Evolutionary conservation across 306 rosid genomes (phyloP), one percentile per base, ranked within the genome.

Genomic region (Urtica urens): DNA sequence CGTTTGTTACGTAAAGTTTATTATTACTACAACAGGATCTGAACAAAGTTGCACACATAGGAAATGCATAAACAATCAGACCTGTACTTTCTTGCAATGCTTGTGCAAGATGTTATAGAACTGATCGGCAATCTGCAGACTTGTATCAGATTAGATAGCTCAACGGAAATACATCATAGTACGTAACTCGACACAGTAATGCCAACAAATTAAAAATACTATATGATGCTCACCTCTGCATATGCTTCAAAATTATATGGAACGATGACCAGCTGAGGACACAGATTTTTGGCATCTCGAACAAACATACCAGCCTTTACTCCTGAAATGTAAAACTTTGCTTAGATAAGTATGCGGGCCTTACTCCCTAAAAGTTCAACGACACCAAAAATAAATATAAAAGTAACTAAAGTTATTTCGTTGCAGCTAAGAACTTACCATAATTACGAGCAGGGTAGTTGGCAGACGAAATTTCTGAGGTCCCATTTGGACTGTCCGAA

Each of bases 391-490:
- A 45, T 29, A 50, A 43, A 24, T 34, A 37, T 11, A 61, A 16
- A 53, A 55, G 31, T 30, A 27, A 47, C 27, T 17, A 44, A 58
- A 25, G 21, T 57, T 31, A 7, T 31, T 31, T 60, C 28, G 60
- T 58, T 44, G 62, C 34, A 43, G 50, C 10, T 50, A 53, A 68
- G 34, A 62, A 57, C 64, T 83, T 45, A 83, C 95, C 95, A 72
- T 78, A 85, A 64, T 69, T 65, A 51, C 97, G 86, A 58, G 97
- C 97, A 41, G 95, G 95, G 68, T 88, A 88, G 66, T 88, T 88
- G 28, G 95, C 95, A 58, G 97, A 88, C 52, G 97, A 88, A 72
- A 88, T 81, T 75, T 84, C 97, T 67, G 95, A 72, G 38, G 95
- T 88, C 55, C 97, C 97, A 62, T 74, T 88, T 6, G 87, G 71